A percentile compares a stretch with the other conserved stretches of the same genome.
Conservation (phyloP, 78 protist genomes). For the Monocercomonoides exilis region DNA sequence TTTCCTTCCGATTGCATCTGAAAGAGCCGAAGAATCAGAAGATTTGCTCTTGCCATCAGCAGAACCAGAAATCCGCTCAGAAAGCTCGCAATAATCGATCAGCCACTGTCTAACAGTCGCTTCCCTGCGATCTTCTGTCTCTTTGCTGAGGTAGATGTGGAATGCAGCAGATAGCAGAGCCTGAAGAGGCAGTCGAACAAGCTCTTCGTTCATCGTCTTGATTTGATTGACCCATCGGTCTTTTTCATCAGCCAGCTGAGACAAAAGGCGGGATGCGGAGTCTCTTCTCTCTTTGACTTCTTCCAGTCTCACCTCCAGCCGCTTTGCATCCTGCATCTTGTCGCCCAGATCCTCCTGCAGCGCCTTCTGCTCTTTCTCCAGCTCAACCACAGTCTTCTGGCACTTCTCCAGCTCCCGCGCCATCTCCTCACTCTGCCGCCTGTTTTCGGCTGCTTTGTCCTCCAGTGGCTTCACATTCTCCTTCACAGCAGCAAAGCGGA, state of each 20-base stretch:
- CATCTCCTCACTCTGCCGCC: not conserved
- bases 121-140: not conserved
- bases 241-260: not conserved
- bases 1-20: too few relatives aligned
- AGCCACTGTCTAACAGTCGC: not conserved
- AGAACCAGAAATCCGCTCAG: too few relatives aligned
- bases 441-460: not conserved
- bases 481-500: not conserved
- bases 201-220: not conserved
- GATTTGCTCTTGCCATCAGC: too few relatives aligned
- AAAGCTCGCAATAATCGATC: not conserved
- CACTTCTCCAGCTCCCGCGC: not conserved
- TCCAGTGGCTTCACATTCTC: constrained; percentile 7
- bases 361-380: not conserved
- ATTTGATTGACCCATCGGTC: not conserved
- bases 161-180: not conserved
- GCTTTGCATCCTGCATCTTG: not conserved
- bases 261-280: not conserved
- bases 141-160: not conserved
- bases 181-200: not conserved
- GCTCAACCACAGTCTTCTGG: not conserved
- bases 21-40: too few relatives aligned
- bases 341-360: not conserved
- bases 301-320: not conserved
- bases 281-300: not conserved